phyloP scores from a whole-genome alignment of 352 stramenopile species.

The Phytopythium oedochilum region DNA sequence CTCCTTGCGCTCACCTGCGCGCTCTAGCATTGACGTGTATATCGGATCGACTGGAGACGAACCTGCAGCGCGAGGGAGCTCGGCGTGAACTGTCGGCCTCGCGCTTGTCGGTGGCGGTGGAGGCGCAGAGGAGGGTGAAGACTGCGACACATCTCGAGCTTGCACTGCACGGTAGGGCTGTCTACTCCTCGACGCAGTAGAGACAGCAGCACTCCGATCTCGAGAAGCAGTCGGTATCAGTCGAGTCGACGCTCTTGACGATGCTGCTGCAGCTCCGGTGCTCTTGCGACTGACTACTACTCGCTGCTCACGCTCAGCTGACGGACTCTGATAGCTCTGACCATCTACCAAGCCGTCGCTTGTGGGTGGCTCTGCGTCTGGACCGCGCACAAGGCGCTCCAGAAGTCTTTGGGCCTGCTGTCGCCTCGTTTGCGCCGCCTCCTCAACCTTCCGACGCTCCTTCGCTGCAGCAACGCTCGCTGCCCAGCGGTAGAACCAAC shows the following conservation, averaged over 20 bases:
- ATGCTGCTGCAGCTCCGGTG: background rate
- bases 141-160: too few species aligned
- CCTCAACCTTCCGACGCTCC: conserved; percentile 18
- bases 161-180: too few species aligned
- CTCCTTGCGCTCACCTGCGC: conserved; percentile 44
- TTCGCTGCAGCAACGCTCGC: conserved; percentile 15
- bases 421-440: conserved; percentile 20
- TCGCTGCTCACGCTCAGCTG: background rate
- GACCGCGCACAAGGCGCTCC: conserved; percentile 26
- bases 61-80: background rate
- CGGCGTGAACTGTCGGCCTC: background rate
- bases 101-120: background rate
- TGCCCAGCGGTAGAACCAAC: conserved; percentile 54
- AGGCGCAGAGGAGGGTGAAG: background rate
- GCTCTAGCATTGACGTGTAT: conserved; percentile 51
- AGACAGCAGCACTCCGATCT: too few species aligned
- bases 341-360: background rate
- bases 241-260: background rate
- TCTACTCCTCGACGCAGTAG: too few species aligned
- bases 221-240: background rate
- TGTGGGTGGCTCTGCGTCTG: background rate
- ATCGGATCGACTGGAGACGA: conserved; percentile 21
- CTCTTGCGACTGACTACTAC: background rate
- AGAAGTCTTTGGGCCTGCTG: conserved; percentile 34
- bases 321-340: too few species aligned